Evolutionary conservation across 2,329 filamentous ascomycete genomes (phyloP).

Genomic region (Cryoendolithus antarcticus): DNA sequence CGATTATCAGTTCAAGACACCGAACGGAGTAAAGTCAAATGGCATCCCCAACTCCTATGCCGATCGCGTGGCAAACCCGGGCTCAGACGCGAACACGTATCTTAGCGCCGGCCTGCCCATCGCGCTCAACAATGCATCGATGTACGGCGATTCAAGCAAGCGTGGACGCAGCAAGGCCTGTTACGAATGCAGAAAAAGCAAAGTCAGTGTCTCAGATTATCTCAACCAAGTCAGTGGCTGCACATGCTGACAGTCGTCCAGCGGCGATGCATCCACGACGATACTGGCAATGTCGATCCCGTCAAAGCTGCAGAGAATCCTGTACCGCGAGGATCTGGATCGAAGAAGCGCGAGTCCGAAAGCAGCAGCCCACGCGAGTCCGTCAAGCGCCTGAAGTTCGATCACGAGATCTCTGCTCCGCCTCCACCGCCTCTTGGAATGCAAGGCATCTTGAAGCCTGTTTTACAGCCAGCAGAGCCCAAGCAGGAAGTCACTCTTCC

Average conservation of each 20-base stretch:
- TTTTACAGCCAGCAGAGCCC: slow-evolving; percentile 1
- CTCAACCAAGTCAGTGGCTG: slow-evolving; percentile 2
- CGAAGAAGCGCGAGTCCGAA: slow-evolving; percentile 40
- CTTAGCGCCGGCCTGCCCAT: slow-evolving; percentile 25
- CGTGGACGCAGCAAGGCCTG: slow-evolving; percentile 47
- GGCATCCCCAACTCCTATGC: slow-evolving; percentile 1
- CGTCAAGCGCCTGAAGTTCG: slow-evolving; percentile 14
- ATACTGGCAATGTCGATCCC: slow-evolving; percentile 51
- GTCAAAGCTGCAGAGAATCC: slow-evolving; percentile 50
- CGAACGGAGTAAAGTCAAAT: slow-evolving; percentile 2
- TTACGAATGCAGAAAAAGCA: slow-evolving; percentile 53
- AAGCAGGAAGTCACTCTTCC: slow-evolving; percentile 1
- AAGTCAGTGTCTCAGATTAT: slow-evolving; percentile 15
- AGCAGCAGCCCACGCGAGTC: slow-evolving; percentile 15
- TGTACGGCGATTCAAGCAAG: slow-evolving; percentile 34
- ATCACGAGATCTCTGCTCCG: slow-evolving; percentile 5
- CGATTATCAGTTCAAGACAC: slow-evolving; percentile 4
- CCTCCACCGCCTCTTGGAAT: slow-evolving; percentile 7
- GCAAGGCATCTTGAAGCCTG: slow-evolving; percentile 5
- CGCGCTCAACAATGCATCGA: slow-evolving; percentile 46
- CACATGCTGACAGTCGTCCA: slow-evolving; percentile 20
- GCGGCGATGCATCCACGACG: slow-evolving; percentile 56
- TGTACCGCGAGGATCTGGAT: slow-evolving; percentile 45
- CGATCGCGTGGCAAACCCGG: slow-evolving; percentile 8
- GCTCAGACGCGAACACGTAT: slow-evolving; percentile 21